These are phyloP conservation scores for Aspergillus kassunensis DNA, from an alignment of 495 filamentous ascomycete species.

Conservation along the genomic window DNA sequence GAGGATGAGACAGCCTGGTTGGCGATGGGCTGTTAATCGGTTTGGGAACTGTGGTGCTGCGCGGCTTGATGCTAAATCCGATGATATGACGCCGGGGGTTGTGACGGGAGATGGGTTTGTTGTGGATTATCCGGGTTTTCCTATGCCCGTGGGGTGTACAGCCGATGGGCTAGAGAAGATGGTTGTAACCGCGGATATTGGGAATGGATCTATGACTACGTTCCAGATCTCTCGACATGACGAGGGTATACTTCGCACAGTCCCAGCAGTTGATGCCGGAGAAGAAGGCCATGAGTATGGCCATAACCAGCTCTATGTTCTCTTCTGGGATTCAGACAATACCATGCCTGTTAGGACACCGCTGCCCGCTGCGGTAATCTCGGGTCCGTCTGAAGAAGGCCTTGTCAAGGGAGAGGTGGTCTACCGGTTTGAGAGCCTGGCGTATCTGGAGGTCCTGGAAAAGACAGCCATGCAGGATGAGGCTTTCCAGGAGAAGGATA, in stretches of 20 bases:
- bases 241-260: background rate
- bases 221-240: background rate
- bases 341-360: background rate
- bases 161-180: background rate
- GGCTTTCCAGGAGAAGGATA: background rate
- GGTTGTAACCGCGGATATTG: background rate
- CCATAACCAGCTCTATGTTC: background rate
- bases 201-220: background rate
- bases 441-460: conserved; percentile 1
- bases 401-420: background rate
- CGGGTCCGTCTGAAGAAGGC: background rate
- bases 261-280: background rate
- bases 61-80: background rate
- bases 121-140: background rate
- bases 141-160: background rate
- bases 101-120: background rate
- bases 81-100: conserved; percentile 2
- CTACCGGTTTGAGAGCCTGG: background rate
- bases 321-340: background rate
- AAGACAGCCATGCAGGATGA: background rate
- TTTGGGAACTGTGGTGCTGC: background rate
- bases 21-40: conserved; percentile 5
- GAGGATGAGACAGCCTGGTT: conserved; percentile 1
- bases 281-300: background rate
- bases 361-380: background rate